These are phyloP conservation scores for Beauveria sp. DNA, from an alignment of 2,329 filamentous ascomycete species.

Conservation along the genomic window DNA sequence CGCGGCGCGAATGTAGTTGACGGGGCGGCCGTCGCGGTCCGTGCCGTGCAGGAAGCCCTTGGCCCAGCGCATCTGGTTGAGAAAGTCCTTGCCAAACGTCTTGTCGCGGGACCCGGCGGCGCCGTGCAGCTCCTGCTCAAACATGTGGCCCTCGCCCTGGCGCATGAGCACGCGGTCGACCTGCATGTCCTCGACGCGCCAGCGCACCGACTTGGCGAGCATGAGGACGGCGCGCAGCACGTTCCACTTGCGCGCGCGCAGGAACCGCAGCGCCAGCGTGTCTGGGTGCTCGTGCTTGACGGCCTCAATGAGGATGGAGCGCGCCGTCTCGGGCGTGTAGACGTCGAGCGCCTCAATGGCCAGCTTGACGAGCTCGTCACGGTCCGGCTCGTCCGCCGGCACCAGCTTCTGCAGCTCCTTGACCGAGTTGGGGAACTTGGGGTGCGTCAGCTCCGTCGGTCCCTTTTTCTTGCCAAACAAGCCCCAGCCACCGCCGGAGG, in stretches of 20 bases:
- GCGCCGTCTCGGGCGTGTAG: constrained; percentile 64
- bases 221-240: constrained; percentile 80
- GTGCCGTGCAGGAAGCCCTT: constrained; percentile 80
- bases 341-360: constrained; percentile 70
- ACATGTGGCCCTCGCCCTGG: constrained; percentile 57
- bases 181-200: constrained; percentile 68
- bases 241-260: constrained; percentile 82
- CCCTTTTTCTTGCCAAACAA: constrained; percentile 39
- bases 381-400: constrained; percentile 59
- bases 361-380: constrained; percentile 76
- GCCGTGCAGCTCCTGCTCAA: constrained; percentile 45
- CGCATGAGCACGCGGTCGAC: constrained; percentile 77
- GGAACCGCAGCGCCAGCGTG: constrained; percentile 65
- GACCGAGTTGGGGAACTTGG: constrained; percentile 30
- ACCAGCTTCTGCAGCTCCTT: constrained; percentile 29
- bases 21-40: constrained; percentile 70
- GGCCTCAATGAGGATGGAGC: constrained; percentile 75
- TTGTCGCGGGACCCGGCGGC: constrained; percentile 45
- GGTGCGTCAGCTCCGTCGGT: constrained; percentile 42
- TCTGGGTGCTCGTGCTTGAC: constrained; percentile 87
- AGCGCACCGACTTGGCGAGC: constrained; percentile 83
- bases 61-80: constrained; percentile 71
- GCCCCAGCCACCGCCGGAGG: constrained; percentile 5
- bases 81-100: constrained; percentile 62
- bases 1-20: constrained; percentile 71